Base-by-base conservation (phyloP, 2,329 filamentous ascomycete species). In the Zymoseptoria brevis region DNA sequence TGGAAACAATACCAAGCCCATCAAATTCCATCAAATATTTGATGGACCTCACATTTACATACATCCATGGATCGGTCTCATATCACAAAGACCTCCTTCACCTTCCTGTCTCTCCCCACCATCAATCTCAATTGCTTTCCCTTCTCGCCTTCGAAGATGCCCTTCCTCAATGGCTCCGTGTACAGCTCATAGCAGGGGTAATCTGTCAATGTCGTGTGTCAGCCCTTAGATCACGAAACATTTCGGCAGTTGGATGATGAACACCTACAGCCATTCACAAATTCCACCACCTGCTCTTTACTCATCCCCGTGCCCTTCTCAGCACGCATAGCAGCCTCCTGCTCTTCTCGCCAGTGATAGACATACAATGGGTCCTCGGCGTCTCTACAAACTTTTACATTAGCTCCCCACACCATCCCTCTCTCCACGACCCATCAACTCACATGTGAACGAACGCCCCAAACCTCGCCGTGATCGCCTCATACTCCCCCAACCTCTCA, bases 261-360 rank as follows among this genome's bases (percentile, higher is more conserved):
- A 19, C 3, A 74, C 79, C 64, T 70, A 82, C 80, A 85, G 63
- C 84, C 84, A 70, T 87, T 81, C 16, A 89, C 88, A 72, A 96
- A 96, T 53, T 81, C 78, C 58, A 84, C 79, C 50, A 96, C 89
- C 72, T 93, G 83, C 58, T 90, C 87, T 66, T 89, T 86, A 1
- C 84, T 87, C 92, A 96, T 96, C 29, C 90, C 91, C 0, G 80
- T 81, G 1, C 88, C 90, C 64, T 82, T 87, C 21, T 80, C 75
- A 7, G 77, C 77, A 22, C 88, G 82, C 67, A 96, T 78, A 60
- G 82, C 82, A 53, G 82, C 81, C 75, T 96, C 91, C 75, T 96
- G 90, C 75, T 96, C 80, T 66, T 86, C 77, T 13, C 91, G 84
- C 92, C 92, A 96, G 62, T 81, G 82, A 68, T 96, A 96, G 56